A percentile compares a stretch with the other conserved stretches of the same genome.
phyloP scores from a whole-genome alignment of 441 rosid genomes.

The Erysimum pusillum region DNA sequence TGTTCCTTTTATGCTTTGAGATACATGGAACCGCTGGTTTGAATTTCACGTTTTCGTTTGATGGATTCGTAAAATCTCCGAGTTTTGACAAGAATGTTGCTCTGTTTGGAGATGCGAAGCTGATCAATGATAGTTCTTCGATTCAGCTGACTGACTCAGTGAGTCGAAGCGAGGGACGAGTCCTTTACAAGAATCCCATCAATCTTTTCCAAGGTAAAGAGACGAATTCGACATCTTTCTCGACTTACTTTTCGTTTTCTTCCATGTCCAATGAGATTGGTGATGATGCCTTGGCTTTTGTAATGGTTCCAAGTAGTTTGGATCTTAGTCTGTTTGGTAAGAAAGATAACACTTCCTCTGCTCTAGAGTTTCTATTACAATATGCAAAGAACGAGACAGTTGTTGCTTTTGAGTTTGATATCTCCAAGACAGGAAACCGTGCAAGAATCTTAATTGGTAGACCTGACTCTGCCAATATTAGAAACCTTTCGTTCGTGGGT shows the following conservation, averaged over 20 bases:
- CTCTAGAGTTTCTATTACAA: constrained; percentile 33
- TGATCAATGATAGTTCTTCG: constrained; percentile 51
- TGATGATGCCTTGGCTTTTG: constrained; percentile 67
- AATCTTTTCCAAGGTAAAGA: constrained; percentile 71
- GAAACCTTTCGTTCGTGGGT: constrained; percentile 40
- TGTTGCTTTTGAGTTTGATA: constrained; percentile 41
- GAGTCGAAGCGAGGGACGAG: constrained; percentile 65
- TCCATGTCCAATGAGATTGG: constrained; percentile 61
- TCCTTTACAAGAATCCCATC: constrained; percentile 73
- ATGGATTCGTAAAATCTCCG: constrained; percentile 56
- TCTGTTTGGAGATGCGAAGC: constrained; percentile 75
- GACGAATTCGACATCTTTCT: constrained; percentile 60
- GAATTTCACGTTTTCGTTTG: constrained; percentile 60
- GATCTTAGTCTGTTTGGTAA: constrained; percentile 45
- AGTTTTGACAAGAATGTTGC: constrained; percentile 59
- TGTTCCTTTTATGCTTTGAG: constrained; percentile 50
- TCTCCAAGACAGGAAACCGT: constrained; percentile 30
- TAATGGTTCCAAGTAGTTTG: constrained; percentile 65
- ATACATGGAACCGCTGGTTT: constrained; percentile 44
- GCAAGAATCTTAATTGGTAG: constrained; percentile 45
- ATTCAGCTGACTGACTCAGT: constrained; percentile 68
- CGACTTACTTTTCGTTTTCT: constrained; percentile 74
- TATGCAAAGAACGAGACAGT: constrained; percentile 31
- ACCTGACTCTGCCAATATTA: constrained; percentile 35
- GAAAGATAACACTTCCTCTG: constrained; percentile 58